Evolutionary conservation across 2,329 filamentous ascomycete species (phyloP).

Genomic region (Ceratocystis ficicola): DNA sequence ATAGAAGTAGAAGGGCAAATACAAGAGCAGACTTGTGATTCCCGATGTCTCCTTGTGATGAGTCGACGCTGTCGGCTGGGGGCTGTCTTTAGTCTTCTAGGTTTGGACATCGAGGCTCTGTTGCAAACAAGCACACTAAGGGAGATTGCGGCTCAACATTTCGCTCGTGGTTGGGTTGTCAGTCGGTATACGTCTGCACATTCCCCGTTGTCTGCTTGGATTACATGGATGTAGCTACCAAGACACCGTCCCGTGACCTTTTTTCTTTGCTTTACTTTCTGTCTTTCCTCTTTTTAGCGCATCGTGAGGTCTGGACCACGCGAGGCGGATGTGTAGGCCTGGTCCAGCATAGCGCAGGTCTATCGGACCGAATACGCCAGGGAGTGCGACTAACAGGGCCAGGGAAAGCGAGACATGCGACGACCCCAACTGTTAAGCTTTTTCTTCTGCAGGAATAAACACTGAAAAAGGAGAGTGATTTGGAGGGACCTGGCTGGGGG

Average conservation of each 20-base stretch:
- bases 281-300: not conserved
- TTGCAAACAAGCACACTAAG: not conserved
- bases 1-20: not conserved
- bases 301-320: not conserved
- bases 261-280: not conserved
- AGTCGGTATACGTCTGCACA: not conserved
- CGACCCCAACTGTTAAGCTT: not conserved
- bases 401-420: not conserved
- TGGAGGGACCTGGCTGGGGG: not conserved
- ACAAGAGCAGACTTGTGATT: not conserved
- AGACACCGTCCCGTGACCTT: not conserved
- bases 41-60: too few relatives aligned
- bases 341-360: not conserved
- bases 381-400: not conserved
- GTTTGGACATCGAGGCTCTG: not conserved
- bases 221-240: not conserved
- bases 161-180: not conserved
- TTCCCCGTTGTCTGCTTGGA: not conserved
- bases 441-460: not conserved
- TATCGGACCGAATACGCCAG: constrained; percentile 1
- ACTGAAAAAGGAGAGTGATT: not conserved
- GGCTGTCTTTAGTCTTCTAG: not conserved
- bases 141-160: not conserved
- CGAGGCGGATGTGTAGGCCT: not conserved
- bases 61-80: too few relatives aligned